phyloP scores from a whole-genome alignment of 2,329 filamentous ascomycete species.

The Fusarium equiseti region DNA sequence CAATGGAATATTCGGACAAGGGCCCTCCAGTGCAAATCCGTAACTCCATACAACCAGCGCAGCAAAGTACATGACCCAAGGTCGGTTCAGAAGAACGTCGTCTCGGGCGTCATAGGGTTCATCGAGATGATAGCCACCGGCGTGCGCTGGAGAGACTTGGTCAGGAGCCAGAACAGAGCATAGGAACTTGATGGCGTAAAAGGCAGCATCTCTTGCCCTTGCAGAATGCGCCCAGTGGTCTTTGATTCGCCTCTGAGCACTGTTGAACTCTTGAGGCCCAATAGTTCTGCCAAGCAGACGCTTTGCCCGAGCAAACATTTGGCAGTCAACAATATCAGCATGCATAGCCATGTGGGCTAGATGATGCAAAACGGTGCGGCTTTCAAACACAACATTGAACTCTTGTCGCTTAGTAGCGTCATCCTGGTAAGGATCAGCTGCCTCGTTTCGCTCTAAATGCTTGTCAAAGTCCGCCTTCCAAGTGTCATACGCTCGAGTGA shows the following conservation, averaged over 20 bases:
- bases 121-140: slow-evolving; percentile 57
- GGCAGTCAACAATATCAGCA: slow-evolving; percentile 96
- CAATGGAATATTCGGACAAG: slow-evolving; percentile 66
- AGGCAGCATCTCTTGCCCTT: slow-evolving; percentile 89
- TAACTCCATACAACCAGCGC: slow-evolving; percentile 95
- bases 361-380: slow-evolving; percentile 88
- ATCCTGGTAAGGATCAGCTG: slow-evolving; percentile 66
- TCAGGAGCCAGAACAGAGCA: slow-evolving; percentile 81
- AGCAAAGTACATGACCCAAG: slow-evolving; percentile 96
- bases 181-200: slow-evolving; percentile 91
- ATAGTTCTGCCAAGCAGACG: slow-evolving; percentile 88
- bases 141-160: slow-evolving; percentile 51
- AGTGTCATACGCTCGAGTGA: slow-evolving; percentile 90
- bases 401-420: slow-evolving; percentile 72
- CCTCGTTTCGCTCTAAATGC: slow-evolving; percentile 73
- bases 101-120: slow-evolving; percentile 82
- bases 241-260: slow-evolving; percentile 85
- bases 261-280: slow-evolving; percentile 82
- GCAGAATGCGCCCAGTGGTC: slow-evolving; percentile 91
- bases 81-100: slow-evolving; percentile 89
- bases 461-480: slow-evolving; percentile 96
- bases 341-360: slow-evolving; percentile 98
- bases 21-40: slow-evolving; percentile 88
- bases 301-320: slow-evolving; percentile 92
- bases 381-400: slow-evolving; percentile 79